Evolutionary conservation across 495 filamentous ascomycete genomes (phyloP).

Genomic region (Apiosordaria backusii): DNA sequence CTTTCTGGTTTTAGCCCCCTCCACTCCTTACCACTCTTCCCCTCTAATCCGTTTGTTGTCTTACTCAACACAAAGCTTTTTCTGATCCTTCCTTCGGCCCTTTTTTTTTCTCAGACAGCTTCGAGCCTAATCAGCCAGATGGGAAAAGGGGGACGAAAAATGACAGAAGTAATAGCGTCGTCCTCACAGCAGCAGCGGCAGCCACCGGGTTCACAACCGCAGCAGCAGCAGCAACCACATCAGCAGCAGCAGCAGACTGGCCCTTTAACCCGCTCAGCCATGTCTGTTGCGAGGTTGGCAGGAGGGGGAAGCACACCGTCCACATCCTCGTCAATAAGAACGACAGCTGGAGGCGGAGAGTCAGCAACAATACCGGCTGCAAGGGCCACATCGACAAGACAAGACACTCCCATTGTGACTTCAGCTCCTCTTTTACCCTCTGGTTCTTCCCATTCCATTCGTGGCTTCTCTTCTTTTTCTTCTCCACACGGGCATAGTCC

Average conservation of each 20-base stretch:
- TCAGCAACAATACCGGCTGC: constrained; percentile 10
- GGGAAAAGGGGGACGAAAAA: constrained; percentile 16
- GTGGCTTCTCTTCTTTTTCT: constrained; percentile 1
- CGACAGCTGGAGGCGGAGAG: not conserved
- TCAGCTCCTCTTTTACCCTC: not conserved
- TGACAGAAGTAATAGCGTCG: constrained; percentile 28
- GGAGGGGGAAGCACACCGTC: constrained; percentile 4
- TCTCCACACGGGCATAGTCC: not conserved
- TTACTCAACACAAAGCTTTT: not conserved
- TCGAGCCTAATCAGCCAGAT: not conserved
- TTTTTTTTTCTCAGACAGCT: constrained; percentile 1
- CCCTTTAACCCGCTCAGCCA: constrained; percentile 28
- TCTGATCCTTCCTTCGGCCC: not conserved
- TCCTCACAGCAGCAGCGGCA: constrained; percentile 15
- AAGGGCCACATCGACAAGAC: not conserved
- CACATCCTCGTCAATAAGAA: constrained; percentile 6
- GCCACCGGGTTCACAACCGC: not conserved
- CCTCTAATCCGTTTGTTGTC: constrained; percentile 5
- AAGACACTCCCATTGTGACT: not conserved
- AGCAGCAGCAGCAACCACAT: not conserved
- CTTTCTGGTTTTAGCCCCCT: constrained; percentile 3
- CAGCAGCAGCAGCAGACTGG: constrained; percentile 9
- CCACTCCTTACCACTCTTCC: not conserved
- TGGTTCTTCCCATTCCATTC: not conserved
- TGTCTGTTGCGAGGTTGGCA: constrained; percentile 23